Conservation (phyloP, 352 stramenopile genomes). For the Pythium apleroticum region DNA sequence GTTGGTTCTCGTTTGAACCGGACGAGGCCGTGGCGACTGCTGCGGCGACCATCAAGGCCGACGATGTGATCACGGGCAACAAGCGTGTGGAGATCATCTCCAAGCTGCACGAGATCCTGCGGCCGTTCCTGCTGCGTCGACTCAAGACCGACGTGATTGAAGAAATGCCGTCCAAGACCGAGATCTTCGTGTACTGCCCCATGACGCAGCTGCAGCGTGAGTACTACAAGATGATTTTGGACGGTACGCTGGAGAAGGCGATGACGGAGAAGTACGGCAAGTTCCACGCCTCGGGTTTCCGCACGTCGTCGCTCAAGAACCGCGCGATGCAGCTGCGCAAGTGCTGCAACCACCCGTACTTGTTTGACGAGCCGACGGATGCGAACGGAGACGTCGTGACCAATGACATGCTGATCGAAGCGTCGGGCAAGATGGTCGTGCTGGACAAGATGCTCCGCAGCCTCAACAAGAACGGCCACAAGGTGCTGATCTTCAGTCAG, state of each 20-base stretch:
- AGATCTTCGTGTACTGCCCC: slow-evolving; percentile 97
- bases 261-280: slow-evolving; percentile 84
- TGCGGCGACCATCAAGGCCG: slow-evolving; percentile 64
- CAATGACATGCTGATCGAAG: slow-evolving; percentile 90
- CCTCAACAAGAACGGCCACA: slow-evolving; percentile 95
- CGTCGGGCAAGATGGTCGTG: slow-evolving; percentile 97
- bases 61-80: slow-evolving; percentile 90
- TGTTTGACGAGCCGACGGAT: slow-evolving; percentile 84
- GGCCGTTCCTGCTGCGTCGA: slow-evolving; percentile 95
- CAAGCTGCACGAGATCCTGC: slow-evolving; percentile 97
- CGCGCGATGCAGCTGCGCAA: slow-evolving; percentile 82
- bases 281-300: slow-evolving; percentile 49
- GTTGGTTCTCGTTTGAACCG: slow-evolving; percentile 98
- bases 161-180: slow-evolving; percentile 96
- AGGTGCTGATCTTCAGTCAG: slow-evolving; percentile 99
- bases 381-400: slow-evolving; percentile 50
- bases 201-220: slow-evolving; percentile 94
- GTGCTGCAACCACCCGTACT: slow-evolving; percentile 87
- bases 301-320: slow-evolving; percentile 64
- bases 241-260: slow-evolving; percentile 84
- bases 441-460: slow-evolving; percentile 97
- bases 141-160: slow-evolving; percentile 94
- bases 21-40: slow-evolving; percentile 54
- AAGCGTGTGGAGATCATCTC: slow-evolving; percentile 93
- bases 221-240: slow-evolving; percentile 94